These are phyloP conservation scores for Petunia axillaris DNA, from an alignment of 257 asterid species.

Conservation along the genomic window DNA sequence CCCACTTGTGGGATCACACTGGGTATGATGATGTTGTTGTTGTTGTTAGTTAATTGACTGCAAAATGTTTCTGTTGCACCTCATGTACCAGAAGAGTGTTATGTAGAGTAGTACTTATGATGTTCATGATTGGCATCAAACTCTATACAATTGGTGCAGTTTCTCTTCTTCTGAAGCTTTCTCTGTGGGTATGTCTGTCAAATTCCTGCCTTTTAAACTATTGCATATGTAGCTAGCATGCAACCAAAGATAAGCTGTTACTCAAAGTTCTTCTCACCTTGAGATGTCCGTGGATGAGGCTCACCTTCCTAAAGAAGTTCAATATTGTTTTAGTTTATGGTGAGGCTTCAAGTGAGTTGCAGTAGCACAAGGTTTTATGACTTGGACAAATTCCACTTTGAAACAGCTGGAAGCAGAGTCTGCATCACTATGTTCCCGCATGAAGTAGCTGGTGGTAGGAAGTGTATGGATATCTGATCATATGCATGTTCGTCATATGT, in stretches of 20 bases:
- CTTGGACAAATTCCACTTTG: slow-evolving; percentile 4
- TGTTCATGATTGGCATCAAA: slow-evolving; percentile 16
- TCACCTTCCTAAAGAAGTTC: slow-evolving; percentile 5
- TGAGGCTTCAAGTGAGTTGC: slow-evolving; percentile 5
- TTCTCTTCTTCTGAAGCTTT: slow-evolving; percentile 9
- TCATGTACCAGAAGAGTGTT: background rate
- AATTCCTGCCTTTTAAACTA: background rate
- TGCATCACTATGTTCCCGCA: slow-evolving; percentile 14
- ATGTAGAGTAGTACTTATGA: background rate
- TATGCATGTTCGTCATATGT: background rate
- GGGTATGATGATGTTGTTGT: too few relatives aligned
- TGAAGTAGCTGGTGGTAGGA: background rate
- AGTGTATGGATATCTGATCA: slow-evolving; percentile 8
- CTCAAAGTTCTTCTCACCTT: slow-evolving; percentile 7
- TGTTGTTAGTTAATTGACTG: background rate
- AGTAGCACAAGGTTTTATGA: background rate
- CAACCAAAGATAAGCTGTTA: slow-evolving; percentile 11
- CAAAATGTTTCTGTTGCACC: background rate
- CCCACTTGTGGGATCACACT: too few relatives aligned
- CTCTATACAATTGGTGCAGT: slow-evolving; percentile 14
- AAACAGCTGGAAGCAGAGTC: slow-evolving; percentile 5
- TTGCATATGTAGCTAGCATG: background rate
- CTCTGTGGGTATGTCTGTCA: background rate
- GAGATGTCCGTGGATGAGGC: background rate
- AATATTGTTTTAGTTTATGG: background rate